Percentiles rank a stretch among this genome's conserved stretches.
Conservation (phyloP, 78 protist genomes). For the Protostelium mycophagum region DNA sequence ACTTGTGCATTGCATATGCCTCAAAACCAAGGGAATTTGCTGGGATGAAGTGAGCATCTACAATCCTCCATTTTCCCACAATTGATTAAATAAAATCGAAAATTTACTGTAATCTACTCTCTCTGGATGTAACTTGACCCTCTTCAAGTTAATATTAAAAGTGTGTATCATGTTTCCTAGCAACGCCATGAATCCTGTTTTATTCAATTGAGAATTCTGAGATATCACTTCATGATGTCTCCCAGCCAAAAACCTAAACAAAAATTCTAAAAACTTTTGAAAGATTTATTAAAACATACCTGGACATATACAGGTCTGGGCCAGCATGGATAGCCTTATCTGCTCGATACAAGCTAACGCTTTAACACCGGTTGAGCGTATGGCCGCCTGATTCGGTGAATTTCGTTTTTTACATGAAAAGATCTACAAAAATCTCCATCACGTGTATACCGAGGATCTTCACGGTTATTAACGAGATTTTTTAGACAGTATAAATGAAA, state of each 20-base stretch:
- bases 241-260: no score
- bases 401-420: no score
- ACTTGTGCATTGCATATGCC: neutral
- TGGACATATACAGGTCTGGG: neutral
- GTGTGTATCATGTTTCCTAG: neutral
- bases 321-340: neutral
- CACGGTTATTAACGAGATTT: no score
- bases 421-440: neutral
- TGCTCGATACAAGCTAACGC: neutral
- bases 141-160: neutral
- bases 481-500: no score
- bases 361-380: neutral
- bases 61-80: no score
- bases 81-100: no score
- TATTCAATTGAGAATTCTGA: no score
- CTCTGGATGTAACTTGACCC: neutral
- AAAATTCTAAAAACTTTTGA: no score
- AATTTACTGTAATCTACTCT: neutral
- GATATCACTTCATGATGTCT: no score
- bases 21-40: neutral
- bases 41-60: no score
- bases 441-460: no score
- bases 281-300: neutral
- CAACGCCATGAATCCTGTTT: neutral
- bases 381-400: neutral